phyloP scores from a whole-genome alignment of 805 yeast genomes.

The Candida xyloterini region DNA sequence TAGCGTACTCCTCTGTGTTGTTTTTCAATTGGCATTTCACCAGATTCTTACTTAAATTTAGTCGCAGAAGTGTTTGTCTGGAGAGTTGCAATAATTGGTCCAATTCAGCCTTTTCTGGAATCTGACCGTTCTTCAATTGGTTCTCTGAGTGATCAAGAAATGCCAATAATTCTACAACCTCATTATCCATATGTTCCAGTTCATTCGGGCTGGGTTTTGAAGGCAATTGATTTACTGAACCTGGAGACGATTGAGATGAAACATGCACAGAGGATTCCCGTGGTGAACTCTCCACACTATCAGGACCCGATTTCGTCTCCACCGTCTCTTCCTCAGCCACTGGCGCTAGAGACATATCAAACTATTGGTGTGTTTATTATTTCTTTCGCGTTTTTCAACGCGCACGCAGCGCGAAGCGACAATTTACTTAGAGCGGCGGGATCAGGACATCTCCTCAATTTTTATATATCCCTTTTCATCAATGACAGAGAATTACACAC shows the following conservation, averaged over 20 bases:
- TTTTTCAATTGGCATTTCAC: constrained; percentile 27
- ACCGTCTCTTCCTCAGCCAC: not conserved
- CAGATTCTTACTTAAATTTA: constrained; percentile 33
- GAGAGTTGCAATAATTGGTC: constrained; percentile 12
- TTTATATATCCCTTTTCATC: not conserved
- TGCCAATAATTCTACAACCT: constrained; percentile 12
- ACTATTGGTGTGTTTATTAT: constrained; percentile 4
- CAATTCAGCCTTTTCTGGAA: constrained; percentile 1
- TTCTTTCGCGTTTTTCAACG: constrained; percentile 10
- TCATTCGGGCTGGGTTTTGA: constrained; percentile 11
- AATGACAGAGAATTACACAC: constrained; percentile 8
- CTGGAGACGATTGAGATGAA: constrained; percentile 7
- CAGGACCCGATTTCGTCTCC: not conserved
- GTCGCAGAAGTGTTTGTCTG: constrained; percentile 26
- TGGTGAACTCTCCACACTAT: not conserved
- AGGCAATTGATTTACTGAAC: not conserved
- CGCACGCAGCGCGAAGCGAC: constrained; percentile 7
- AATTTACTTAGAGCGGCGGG: not conserved
- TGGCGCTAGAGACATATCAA: constrained; percentile 4
- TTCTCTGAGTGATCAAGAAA: constrained; percentile 7
- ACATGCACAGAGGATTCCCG: constrained; percentile 5
- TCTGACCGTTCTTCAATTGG: constrained; percentile 2
- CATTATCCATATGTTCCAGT: constrained; percentile 22
- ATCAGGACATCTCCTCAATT: constrained; percentile 1
- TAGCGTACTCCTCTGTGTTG: constrained; percentile 28